Conservation (phyloP, 108 stramenopile species). For the Cyclostephanos invisitatus region DNA sequence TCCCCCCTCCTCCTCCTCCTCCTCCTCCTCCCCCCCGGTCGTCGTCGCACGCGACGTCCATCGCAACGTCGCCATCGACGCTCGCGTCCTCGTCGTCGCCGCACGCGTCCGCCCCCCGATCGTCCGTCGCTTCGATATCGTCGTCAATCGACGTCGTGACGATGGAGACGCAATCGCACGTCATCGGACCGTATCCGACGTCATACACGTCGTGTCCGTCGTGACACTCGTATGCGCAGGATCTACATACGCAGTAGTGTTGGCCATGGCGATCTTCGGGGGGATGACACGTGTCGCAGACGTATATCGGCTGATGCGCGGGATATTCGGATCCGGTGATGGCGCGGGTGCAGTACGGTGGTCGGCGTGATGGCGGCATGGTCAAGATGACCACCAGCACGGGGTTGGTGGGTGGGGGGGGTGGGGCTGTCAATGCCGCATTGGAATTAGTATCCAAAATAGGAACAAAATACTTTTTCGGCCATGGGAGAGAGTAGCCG, state of each 20-base stretch:
- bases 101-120: too few relatives aligned
- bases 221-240: slow-evolving; percentile 72
- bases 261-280: not conserved
- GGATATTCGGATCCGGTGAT: slow-evolving; percentile 54
- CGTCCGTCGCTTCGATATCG: too few relatives aligned
- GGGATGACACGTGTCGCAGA: slow-evolving; percentile 51
- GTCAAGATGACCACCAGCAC: too few relatives aligned
- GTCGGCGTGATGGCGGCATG: too few relatives aligned
- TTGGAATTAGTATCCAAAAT: too few relatives aligned
- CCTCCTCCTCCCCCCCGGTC: not conserved
- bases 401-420: too few relatives aligned
- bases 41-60: not conserved
- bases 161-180: slow-evolving; percentile 67
- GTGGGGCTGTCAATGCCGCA: too few relatives aligned
- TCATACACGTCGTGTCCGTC: slow-evolving; percentile 55
- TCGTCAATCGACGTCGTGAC: slow-evolving; percentile 1
- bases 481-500: too few relatives aligned
- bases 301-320: slow-evolving; percentile 62
- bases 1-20: not conserved
- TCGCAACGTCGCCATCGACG: not conserved
- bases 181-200: slow-evolving; percentile 67
- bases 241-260: slow-evolving; percentile 63
- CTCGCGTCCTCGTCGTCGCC: slow-evolving; percentile 4
- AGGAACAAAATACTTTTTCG: too few relatives aligned
- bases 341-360: slow-evolving; percentile 56